phyloP scores from a whole-genome alignment of 768 basidiomycete species.

The Rhodocollybia butyracea region DNA sequence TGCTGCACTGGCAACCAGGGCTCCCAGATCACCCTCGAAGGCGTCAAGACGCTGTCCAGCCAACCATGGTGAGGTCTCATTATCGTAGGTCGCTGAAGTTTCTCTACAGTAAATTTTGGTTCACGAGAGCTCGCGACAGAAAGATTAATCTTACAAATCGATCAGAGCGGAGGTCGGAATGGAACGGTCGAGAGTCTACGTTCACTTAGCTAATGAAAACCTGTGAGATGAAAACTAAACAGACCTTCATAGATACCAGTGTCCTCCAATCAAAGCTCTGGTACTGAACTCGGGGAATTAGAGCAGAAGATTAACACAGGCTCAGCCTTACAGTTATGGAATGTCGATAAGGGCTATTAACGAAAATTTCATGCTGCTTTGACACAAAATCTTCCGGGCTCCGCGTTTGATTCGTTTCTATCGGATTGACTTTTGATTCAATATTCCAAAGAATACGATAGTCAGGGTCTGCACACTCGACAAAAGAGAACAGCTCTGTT shows the following conservation, averaged over 20 bases:
- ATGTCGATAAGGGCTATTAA: conserved; percentile 53
- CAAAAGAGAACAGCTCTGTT: conserved; percentile 72
- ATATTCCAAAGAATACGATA: conserved; percentile 70
- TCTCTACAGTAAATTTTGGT: conserved; percentile 24
- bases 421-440: conserved; percentile 71
- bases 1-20: conserved; percentile 68
- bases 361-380: conserved; percentile 57
- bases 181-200: conserved; percentile 49
- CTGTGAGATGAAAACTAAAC: conserved; percentile 3
- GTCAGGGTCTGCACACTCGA: conserved; percentile 64
- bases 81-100: conserved; percentile 37
- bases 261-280: conserved; percentile 86
- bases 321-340: conserved; percentile 55
- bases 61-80: conserved; percentile 59
- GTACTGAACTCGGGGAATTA: conserved; percentile 37
- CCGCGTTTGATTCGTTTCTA: conserved; percentile 46
- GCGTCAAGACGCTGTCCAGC: conserved; percentile 59
- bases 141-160: conserved; percentile 44
- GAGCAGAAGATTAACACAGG: not conserved
- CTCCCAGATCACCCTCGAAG: conserved; percentile 60
- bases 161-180: conserved; percentile 64
- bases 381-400: conserved; percentile 58
- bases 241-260: conserved; percentile 68
- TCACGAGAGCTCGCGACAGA: not conserved
- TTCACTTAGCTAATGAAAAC: conserved; percentile 1